phyloP scores from a whole-genome alignment of 257 asterid species.

The Petunia secreta region DNA sequence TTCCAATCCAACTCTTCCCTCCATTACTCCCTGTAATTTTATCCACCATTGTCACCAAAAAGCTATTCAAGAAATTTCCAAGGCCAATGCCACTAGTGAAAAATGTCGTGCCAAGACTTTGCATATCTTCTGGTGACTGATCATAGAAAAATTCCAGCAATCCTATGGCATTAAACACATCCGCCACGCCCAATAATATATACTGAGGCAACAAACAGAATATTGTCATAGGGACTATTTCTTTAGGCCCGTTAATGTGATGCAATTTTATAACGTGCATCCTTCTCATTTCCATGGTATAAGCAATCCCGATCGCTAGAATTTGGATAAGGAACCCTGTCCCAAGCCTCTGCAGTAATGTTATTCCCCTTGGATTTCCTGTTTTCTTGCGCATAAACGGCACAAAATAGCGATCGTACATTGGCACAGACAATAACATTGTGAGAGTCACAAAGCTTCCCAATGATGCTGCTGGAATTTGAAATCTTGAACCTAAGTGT shows the following conservation, averaged over 20 bases:
- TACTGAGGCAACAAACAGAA: slow-evolving; percentile 71
- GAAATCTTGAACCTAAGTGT: slow-evolving; percentile 52
- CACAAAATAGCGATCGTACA: slow-evolving; percentile 76
- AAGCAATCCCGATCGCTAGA: slow-evolving; percentile 61
- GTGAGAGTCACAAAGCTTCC: slow-evolving; percentile 82
- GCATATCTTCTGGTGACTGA: slow-evolving; percentile 88
- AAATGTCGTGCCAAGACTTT: slow-evolving; percentile 80
- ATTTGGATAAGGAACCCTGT: slow-evolving; percentile 67
- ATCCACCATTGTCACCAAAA: slow-evolving; percentile 74
- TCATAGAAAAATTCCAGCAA: slow-evolving; percentile 80
- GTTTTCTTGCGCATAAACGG: slow-evolving; percentile 63
- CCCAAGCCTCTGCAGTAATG: slow-evolving; percentile 67
- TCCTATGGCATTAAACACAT: slow-evolving; percentile 81
- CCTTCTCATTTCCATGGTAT: slow-evolving; percentile 51
- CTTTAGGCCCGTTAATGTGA: slow-evolving; percentile 36
- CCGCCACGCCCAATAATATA: slow-evolving; percentile 66
- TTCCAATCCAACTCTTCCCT: slow-evolving; percentile 85
- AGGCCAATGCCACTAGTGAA: slow-evolving; percentile 87
- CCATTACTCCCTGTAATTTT: slow-evolving; percentile 57
- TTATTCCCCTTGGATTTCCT: slow-evolving; percentile 76
- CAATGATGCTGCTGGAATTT: slow-evolving; percentile 82
- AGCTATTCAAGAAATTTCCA: slow-evolving; percentile 84
- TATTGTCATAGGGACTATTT: slow-evolving; percentile 72
- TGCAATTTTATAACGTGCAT: slow-evolving; percentile 39
- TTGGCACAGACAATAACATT: slow-evolving; percentile 65